Evolutionary conservation across 108 stramenopile species (phyloP).

Genomic region (Skeletonema menzelii): DNA sequence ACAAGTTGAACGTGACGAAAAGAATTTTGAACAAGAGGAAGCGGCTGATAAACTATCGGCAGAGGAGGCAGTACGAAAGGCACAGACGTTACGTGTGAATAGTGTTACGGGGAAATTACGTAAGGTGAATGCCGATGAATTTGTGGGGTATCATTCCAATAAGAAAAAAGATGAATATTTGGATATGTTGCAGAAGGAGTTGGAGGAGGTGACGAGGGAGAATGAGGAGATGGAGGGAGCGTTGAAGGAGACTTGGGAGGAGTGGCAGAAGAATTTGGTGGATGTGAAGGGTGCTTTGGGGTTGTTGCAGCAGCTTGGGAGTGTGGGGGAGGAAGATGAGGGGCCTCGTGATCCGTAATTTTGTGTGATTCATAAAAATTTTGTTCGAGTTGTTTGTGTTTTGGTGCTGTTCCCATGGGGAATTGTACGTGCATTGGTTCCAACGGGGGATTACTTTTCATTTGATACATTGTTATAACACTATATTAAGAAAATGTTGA

Average conservation of each 20-base stretch:
- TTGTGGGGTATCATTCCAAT: slow-evolving; percentile 29
- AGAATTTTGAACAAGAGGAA: slow-evolving; percentile 7
- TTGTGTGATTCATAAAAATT: neutral
- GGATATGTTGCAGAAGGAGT: slow-evolving; percentile 5
- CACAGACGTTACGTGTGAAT: slow-evolving; percentile 2
- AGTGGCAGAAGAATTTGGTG: slow-evolving; percentile 19
- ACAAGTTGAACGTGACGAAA: slow-evolving; percentile 14
- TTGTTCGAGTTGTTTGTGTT: neutral
- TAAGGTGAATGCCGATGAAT: slow-evolving; percentile 12
- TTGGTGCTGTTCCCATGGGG: neutral
- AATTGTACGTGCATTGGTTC: too few relatives aligned
- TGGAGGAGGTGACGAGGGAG: slow-evolving; percentile 24
- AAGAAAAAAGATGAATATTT: slow-evolving; percentile 32
- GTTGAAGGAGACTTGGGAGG: slow-evolving; percentile 29
- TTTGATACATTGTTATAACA: neutral
- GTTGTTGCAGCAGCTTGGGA: slow-evolving; percentile 6
- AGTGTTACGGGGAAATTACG: slow-evolving; percentile 18
- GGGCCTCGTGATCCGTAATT: neutral
- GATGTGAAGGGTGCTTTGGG: slow-evolving; percentile 24
- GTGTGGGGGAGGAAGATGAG: neutral
- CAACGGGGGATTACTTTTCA: neutral
- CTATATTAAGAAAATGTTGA: neutral
- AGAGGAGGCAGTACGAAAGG: slow-evolving; percentile 18
- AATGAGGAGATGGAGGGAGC: slow-evolving; percentile 26
- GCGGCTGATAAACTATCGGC: slow-evolving; percentile 25